Evolutionary conservation across 1,284 basidiomycete species (phyloP).

Genomic region (Puccinia horiana): DNA sequence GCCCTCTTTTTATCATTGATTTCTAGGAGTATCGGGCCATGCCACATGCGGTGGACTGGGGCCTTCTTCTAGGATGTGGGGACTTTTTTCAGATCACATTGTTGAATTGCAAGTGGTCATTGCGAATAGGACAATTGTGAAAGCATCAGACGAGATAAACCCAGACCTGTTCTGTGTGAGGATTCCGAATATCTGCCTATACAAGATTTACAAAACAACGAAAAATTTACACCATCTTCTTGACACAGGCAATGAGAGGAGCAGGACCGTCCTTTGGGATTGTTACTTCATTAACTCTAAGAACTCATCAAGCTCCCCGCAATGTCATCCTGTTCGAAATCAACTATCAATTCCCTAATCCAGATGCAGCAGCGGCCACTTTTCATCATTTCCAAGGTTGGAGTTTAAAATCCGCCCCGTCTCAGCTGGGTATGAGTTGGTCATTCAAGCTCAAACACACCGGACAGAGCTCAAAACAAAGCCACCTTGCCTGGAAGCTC

Average conservation of each 20-base stretch:
- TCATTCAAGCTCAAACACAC: not conserved
- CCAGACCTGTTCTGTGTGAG: slow-evolving; percentile 53
- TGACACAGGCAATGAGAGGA: slow-evolving; percentile 56
- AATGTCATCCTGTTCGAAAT: slow-evolving; percentile 36
- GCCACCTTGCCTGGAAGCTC: not conserved
- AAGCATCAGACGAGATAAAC: slow-evolving; percentile 50
- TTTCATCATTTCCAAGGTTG: slow-evolving; percentile 34
- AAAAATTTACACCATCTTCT: slow-evolving; percentile 47
- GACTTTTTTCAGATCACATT: slow-evolving; percentile 57
- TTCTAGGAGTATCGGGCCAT: slow-evolving; percentile 54
- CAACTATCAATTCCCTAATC: slow-evolving; percentile 1
- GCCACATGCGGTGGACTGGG: slow-evolving; percentile 57
- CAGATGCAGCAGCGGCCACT: slow-evolving; percentile 1
- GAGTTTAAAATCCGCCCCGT: slow-evolving; percentile 23
- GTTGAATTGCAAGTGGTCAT: slow-evolving; percentile 57
- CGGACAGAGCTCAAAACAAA: not conserved
- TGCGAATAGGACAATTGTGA: slow-evolving; percentile 56
- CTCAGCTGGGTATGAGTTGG: slow-evolving; percentile 32
- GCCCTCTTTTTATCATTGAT: not conserved
- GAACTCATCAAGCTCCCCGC: slow-evolving; percentile 15
- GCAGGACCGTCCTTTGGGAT: slow-evolving; percentile 58
- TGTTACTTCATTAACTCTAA: slow-evolving; percentile 53
- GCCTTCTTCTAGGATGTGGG: slow-evolving; percentile 56
- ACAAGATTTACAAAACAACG: not conserved
- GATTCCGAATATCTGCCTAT: too few relatives aligned